These are phyloP conservation scores for Penicillium verrucosum DNA, from an alignment of 2,329 filamentous ascomycete species.

Conservation along the genomic window DNA sequence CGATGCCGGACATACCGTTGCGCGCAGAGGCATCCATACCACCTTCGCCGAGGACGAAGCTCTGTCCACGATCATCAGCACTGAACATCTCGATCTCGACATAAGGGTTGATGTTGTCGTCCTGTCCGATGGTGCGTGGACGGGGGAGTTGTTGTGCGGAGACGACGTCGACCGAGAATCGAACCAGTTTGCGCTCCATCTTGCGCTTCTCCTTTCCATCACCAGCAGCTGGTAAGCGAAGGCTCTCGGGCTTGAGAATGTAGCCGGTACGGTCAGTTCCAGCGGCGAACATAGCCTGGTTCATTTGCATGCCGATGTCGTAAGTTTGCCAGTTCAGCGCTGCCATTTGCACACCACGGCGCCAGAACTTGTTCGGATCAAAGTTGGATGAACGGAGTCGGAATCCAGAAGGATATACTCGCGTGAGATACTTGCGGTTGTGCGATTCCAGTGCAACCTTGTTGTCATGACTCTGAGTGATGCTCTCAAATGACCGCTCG, in stretches of 20 bases:
- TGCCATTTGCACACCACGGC: conserved; percentile 94
- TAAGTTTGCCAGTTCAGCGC: conserved; percentile 98
- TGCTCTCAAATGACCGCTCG: conserved; percentile 79
- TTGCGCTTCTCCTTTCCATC: conserved; percentile 48
- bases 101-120: conserved; percentile 82
- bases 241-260: conserved; percentile 84
- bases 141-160: conserved; percentile 94
- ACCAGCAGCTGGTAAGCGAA: conserved; percentile 51
- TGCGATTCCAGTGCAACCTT: conserved; percentile 81
- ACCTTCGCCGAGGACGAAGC: conserved; percentile 63
- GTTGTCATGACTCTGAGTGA: conserved; percentile 70
- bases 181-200: conserved; percentile 75
- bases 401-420: conserved; percentile 83
- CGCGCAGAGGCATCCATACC: conserved; percentile 63
- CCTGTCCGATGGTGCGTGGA: conserved; percentile 67
- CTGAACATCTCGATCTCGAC: conserved; percentile 93
- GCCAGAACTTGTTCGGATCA: conserved; percentile 89
- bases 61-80: conserved; percentile 84
- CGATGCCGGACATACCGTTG: conserved; percentile 64
- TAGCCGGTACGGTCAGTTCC: conserved; percentile 85
- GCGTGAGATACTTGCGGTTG: conserved; percentile 88
- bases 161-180: conserved; percentile 81
- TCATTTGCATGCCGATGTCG: conserved; percentile 91
- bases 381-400: conserved; percentile 90
- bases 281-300: conserved; percentile 95